These are phyloP conservation scores for Lachnellula subtilissima DNA, from an alignment of 2,329 filamentous ascomycete species.

Conservation along the genomic window DNA sequence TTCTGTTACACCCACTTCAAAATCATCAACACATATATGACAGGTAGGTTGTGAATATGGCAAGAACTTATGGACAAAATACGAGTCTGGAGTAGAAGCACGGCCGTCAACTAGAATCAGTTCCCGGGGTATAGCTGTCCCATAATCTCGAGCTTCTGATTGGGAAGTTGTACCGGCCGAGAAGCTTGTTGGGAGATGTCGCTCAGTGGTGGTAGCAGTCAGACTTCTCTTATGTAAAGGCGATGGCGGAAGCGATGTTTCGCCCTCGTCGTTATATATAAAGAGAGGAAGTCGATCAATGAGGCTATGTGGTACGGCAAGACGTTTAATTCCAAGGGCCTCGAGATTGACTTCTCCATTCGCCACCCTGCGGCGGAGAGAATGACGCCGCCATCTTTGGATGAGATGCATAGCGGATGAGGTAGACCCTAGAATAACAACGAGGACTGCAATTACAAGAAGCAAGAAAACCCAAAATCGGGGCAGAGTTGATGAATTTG, in stretches of 20 bases:
- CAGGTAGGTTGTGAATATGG: conserved; percentile 74
- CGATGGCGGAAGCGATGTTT: conserved; percentile 36
- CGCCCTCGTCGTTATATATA: conserved; percentile 61
- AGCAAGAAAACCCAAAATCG: conserved; percentile 77
- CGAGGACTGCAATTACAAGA: conserved; percentile 65
- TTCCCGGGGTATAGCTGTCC: neutral
- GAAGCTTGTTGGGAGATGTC: neutral
- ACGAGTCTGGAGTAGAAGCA: conserved; percentile 8
- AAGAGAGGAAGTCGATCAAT: conserved; percentile 74
- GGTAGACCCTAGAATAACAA: conserved; percentile 61
- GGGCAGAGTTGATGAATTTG: conserved; percentile 49
- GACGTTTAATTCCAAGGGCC: conserved; percentile 73
- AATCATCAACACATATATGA: conserved; percentile 85
- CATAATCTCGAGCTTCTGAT: neutral
- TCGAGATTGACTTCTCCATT: conserved; percentile 82
- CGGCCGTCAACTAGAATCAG: conserved; percentile 11
- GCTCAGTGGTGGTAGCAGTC: neutral
- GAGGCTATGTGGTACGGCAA: conserved; percentile 69
- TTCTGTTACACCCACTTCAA: conserved; percentile 60
- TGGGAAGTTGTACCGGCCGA: neutral
- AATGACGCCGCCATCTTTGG: conserved; percentile 64
- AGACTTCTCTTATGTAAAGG: conserved; percentile 2
- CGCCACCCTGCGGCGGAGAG: conserved; percentile 65
- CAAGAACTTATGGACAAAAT: conserved; percentile 25
- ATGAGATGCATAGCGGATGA: conserved; percentile 72